A percentile compares a stretch with the other conserved stretches of the same genome.
These are phyloP conservation scores for Saturnispora diversa DNA, from an alignment of 805 yeast species.

Conservation along the genomic window DNA sequence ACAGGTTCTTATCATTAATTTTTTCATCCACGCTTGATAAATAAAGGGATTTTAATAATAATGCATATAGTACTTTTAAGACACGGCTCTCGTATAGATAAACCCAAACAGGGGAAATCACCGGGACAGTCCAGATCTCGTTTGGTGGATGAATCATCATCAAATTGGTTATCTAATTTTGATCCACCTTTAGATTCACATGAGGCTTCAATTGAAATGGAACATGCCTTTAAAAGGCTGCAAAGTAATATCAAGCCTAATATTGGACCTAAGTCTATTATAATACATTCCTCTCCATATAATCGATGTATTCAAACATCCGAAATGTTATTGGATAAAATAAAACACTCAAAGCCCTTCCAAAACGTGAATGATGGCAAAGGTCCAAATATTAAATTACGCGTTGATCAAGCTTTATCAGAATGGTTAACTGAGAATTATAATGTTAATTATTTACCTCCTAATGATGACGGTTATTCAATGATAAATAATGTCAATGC, in stretches of 20 bases:
- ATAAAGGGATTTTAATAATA: too few relatives aligned
- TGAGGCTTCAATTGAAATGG: constrained; percentile 23
- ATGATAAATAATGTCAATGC: constrained; percentile 33
- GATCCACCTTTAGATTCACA: constrained; percentile 30
- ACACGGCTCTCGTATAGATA: constrained; percentile 30
- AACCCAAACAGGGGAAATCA: constrained; percentile 14
- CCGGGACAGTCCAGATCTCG: constrained; percentile 10
- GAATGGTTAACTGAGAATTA: constrained; percentile 39
- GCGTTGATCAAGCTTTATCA: constrained; percentile 35
- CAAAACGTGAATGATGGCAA: constrained; percentile 2
- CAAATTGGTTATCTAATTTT: constrained; percentile 29
- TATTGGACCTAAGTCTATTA: constrained; percentile 15
- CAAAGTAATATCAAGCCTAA: constrained; percentile 19
- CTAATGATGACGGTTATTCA: constrained; percentile 38
- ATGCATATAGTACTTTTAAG: constrained; percentile 30
- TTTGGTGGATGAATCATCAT: constrained; percentile 15
- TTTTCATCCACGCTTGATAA: too few relatives aligned
- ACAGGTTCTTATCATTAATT: too few relatives aligned
- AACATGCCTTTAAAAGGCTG: constrained; percentile 22
- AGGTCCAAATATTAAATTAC: constrained; percentile 19
- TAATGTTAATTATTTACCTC: constrained; percentile 34
- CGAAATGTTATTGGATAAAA: constrained; percentile 23
- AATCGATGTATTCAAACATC: constrained; percentile 38
- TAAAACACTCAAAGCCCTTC: constrained; percentile 11
- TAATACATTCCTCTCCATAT: constrained; percentile 37